These are phyloP conservation scores for Hippophae tibetana DNA, from an alignment of 306 rosid species.

Conservation along the genomic window DNA sequence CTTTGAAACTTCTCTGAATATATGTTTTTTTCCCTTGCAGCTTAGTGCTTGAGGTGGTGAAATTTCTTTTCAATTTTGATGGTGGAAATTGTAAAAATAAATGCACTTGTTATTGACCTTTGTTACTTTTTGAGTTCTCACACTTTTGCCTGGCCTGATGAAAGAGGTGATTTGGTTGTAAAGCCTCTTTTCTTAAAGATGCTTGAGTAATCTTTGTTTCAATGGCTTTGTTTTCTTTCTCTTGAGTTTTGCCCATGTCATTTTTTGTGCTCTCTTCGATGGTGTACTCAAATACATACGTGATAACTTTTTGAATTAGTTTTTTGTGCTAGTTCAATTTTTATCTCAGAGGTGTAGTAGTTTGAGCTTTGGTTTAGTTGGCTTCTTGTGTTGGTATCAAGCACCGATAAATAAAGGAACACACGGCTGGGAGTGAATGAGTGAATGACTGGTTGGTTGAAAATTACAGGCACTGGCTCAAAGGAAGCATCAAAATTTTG, in stretches of 20 bases:
- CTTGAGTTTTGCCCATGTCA: neutral
- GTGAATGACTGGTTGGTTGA: too few species aligned
- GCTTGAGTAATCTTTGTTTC: slow-evolving; percentile 9
- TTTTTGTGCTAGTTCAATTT: too few species aligned
- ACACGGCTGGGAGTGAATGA: too few species aligned
- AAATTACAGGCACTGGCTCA: too few species aligned
- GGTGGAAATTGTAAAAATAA: slow-evolving; percentile 35
- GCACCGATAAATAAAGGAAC: too few species aligned
- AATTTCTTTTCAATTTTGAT: neutral
- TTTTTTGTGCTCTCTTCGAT: neutral
- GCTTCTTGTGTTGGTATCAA: too few species aligned
- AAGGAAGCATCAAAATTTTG: too few species aligned
- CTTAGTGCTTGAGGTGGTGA: slow-evolving; percentile 7
- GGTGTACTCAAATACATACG: neutral
- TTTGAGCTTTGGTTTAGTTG: too few species aligned
- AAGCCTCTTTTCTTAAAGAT: slow-evolving; percentile 15
- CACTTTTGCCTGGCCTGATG: slow-evolving; percentile 6
- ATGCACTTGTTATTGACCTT: slow-evolving; percentile 13
- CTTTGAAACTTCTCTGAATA: slow-evolving; percentile 13
- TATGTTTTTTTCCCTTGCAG: slow-evolving; percentile 1
- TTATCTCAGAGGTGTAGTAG: too few species aligned
- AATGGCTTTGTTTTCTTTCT: neutral
- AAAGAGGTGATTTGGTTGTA: slow-evolving; percentile 7
- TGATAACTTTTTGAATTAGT: too few species aligned
- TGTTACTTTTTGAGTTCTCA: neutral